These are phyloP conservation scores for Cornus kousa DNA, from an alignment of 148 eudicot species.

Conservation along the genomic window DNA sequence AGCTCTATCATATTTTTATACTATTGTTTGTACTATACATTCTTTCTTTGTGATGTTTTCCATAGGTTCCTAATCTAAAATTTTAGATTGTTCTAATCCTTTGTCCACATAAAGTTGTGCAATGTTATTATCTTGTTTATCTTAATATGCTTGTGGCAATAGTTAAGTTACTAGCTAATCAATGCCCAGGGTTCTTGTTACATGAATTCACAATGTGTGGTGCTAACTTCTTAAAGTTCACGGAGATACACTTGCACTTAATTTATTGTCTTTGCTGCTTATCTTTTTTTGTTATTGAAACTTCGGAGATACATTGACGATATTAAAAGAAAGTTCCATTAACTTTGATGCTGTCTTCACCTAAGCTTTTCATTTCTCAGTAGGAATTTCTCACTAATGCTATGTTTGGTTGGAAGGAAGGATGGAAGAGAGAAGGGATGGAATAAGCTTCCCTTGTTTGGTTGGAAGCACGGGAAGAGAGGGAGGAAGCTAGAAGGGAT, in stretches of 20 bases:
- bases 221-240: background rate
- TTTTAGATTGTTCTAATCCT: too few species aligned
- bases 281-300: background rate
- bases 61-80: background rate
- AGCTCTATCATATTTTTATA: background rate
- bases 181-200: background rate
- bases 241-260: background rate
- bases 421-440: too few species aligned
- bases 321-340: background rate
- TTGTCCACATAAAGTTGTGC: background rate
- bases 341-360: background rate
- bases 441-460: too few species aligned
- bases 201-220: background rate
- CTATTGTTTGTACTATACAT: background rate
- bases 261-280: background rate
- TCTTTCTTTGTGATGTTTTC: background rate
- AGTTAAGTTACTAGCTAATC: too few species aligned
- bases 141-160: too few species aligned
- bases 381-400: too few species aligned
- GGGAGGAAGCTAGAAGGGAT: too few species aligned
- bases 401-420: too few species aligned
- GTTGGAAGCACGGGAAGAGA: too few species aligned
- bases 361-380: background rate
- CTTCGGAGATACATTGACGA: background rate
- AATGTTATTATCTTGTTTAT: too few species aligned